Conservation (phyloP, 257 asterid species). For the Nicotiana benthamiana region DNA sequence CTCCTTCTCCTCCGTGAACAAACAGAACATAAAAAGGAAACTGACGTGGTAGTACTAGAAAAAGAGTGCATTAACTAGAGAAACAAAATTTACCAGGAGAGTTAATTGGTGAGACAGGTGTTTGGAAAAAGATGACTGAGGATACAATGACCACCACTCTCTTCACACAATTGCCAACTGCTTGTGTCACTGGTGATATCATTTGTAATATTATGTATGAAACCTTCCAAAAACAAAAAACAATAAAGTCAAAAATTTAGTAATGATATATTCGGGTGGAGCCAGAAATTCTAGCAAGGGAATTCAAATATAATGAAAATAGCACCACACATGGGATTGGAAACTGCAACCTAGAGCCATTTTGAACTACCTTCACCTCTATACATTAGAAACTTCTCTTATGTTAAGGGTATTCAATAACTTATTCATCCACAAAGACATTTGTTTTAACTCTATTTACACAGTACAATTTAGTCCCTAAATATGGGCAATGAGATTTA, state of each 20-base stretch:
- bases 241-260: neutral
- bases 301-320: too few species aligned
- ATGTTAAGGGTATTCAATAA: too few species aligned
- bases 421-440: too few species aligned
- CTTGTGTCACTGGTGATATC: constrained; percentile 87
- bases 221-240: constrained; percentile 35
- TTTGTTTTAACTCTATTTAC: too few species aligned
- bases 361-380: too few species aligned
- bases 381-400: too few species aligned
- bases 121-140: constrained; percentile 64
- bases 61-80: neutral
- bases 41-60: neutral
- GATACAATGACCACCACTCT: constrained; percentile 79
- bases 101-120: constrained; percentile 47
- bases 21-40: neutral
- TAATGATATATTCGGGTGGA: too few species aligned
- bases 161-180: constrained; percentile 84
- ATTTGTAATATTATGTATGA: constrained; percentile 61
- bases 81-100: constrained; percentile 34
- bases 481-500: neutral
- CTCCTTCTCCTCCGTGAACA: too few species aligned
- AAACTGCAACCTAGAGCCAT: too few species aligned
- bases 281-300: too few species aligned
- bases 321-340: too few species aligned
- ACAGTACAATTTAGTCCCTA: neutral